phyloP scores from a whole-genome alignment of 2,329 filamentous ascomycete species.

The Neonectria neomacrospora region DNA sequence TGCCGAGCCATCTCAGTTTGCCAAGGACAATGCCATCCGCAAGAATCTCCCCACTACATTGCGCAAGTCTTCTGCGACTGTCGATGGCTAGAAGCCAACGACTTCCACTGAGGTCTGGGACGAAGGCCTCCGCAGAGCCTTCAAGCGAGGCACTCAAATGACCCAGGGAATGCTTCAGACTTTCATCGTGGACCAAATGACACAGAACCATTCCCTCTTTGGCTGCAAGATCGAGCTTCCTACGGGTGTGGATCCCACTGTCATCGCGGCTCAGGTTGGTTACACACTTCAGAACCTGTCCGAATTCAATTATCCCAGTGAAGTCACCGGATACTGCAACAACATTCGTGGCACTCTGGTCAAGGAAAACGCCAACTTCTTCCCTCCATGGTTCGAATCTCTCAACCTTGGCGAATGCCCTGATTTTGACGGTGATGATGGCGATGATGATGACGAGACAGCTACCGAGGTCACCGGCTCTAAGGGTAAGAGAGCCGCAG shows the following conservation, averaged over 20 bases:
- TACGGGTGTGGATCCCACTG: background rate
- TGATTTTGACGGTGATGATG: background rate
- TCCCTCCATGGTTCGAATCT: background rate
- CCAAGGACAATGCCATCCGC: background rate
- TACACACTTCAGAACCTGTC: background rate
- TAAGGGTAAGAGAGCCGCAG: constrained; percentile 2
- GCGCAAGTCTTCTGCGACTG: background rate
- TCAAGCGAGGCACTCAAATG: background rate
- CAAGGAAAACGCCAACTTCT: background rate
- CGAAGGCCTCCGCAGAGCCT: constrained; percentile 2
- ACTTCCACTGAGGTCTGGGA: background rate
- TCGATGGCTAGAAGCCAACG: background rate
- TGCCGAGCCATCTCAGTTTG: background rate
- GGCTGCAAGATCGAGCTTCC: background rate
- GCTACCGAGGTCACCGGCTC: background rate
- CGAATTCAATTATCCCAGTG: background rate
- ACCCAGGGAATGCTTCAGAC: background rate
- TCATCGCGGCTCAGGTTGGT: background rate
- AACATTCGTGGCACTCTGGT: background rate
- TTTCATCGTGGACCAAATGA: background rate
- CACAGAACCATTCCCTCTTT: background rate
- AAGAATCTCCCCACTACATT: background rate
- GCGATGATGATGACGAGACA: background rate
- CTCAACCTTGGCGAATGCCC: background rate
- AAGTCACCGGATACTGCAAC: background rate